Percentiles rank a stretch among this genome's conserved stretches.
Evolutionary conservation across 164 flowering plant species (phyloP).

Genomic region (Macadamia tetraphylla): DNA sequence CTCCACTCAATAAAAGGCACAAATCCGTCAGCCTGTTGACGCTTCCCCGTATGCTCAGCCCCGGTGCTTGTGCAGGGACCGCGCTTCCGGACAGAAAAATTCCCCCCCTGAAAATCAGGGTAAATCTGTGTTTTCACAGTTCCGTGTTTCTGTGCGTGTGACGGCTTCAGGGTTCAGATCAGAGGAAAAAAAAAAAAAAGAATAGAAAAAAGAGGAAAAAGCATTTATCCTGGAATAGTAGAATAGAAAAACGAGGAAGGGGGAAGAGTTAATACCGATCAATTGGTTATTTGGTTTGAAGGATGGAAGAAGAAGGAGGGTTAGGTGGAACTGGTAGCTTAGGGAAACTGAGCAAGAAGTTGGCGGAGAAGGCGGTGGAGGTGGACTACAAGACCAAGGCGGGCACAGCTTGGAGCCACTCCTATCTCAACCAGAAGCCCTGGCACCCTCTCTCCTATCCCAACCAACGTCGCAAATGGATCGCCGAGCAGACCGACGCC

Average conservation of each 20-base stretch:
- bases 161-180: not conserved
- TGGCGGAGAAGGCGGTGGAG: constrained; percentile 41
- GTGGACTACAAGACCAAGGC: constrained; percentile 83
- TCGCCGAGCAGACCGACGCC: constrained; percentile 86
- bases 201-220: not conserved
- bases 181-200: not conserved
- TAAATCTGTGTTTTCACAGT: no score
- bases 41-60: no score
- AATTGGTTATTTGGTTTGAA: no score
- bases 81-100: no score
- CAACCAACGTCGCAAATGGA: constrained; percentile 98
- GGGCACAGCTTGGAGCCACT: constrained; percentile 97
- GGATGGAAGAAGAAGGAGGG: constrained; percentile 7
- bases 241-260: no score
- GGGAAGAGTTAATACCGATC: no score
- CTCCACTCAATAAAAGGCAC: no score
- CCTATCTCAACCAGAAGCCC: constrained; percentile 90
- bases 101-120: no score
- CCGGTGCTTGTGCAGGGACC: no score
- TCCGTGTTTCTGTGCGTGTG: no score
- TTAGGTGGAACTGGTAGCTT: constrained; percentile 39
- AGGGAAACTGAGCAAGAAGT: constrained; percentile 52
- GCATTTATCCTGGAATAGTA: no score
- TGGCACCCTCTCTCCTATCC: constrained; percentile 99
- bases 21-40: no score